phyloP scores from a whole-genome alignment of 345 rosid species.

The Trapa bicornis region DNA sequence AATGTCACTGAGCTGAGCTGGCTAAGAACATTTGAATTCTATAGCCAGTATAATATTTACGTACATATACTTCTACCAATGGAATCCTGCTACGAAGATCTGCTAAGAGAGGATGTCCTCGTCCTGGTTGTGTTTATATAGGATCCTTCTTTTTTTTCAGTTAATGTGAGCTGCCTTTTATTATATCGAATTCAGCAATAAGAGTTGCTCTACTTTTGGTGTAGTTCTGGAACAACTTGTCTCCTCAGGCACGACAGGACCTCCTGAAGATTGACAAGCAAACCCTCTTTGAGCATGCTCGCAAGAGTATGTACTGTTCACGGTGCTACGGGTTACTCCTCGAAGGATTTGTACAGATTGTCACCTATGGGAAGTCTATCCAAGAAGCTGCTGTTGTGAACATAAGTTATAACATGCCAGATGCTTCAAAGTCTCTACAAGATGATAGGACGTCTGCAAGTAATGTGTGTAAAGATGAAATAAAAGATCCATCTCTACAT shows the following conservation, averaged over 20 bases:
- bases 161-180: not conserved
- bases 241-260: conserved; percentile 46
- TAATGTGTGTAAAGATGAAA: conserved; percentile 39
- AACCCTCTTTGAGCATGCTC: conserved; percentile 81
- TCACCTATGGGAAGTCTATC: conserved; percentile 60
- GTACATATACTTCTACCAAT: not conserved
- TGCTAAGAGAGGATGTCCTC: not conserved
- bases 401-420: conserved; percentile 24
- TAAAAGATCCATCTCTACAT: conserved; percentile 69
- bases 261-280: conserved; percentile 86
- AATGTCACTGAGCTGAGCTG: not conserved
- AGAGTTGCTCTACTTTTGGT: conserved; percentile 10
- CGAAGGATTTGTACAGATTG: conserved; percentile 75
- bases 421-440: conserved; percentile 24
- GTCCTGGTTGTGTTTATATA: not conserved
- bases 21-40: too few species aligned
- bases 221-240: conserved; percentile 80
- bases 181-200: conserved; percentile 6
- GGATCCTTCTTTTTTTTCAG: too few species aligned
- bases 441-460: conserved; percentile 23
- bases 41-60: too few species aligned
- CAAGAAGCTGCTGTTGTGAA: conserved; percentile 39
- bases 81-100: not conserved
- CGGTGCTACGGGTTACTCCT: conserved; percentile 89
- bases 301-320: conserved; percentile 92